Conservation (phyloP, 1,284 basidiomycete genomes). For the Heterobasidion occidentale region DNA sequence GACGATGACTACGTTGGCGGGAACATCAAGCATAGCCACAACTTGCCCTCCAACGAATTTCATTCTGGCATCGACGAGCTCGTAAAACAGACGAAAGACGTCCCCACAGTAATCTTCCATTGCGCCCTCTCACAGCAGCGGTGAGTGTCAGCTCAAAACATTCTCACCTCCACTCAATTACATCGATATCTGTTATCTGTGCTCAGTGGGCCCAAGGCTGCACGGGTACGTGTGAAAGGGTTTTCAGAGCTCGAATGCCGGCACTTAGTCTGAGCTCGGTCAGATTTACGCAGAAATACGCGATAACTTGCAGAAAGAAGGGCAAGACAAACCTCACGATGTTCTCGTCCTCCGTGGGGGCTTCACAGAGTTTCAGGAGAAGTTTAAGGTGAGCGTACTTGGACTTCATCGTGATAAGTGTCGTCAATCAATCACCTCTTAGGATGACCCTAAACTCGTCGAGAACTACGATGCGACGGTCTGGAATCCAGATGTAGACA, state of each 20-base stretch:
- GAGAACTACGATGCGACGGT: slow-evolving; percentile 66
- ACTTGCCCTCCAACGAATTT: slow-evolving; percentile 57
- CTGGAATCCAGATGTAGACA: slow-evolving; percentile 28
- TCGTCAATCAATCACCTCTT: neutral
- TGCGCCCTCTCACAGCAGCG: slow-evolving; percentile 68
- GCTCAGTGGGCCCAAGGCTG: slow-evolving; percentile 65
- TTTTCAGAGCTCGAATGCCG: neutral
- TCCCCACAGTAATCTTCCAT: slow-evolving; percentile 65
- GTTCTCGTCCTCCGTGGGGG: slow-evolving; percentile 63
- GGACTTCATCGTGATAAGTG: neutral
- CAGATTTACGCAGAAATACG: slow-evolving; percentile 65
- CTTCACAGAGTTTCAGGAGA: slow-evolving; percentile 60
- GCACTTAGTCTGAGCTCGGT: neutral
- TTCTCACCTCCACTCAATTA: neutral
- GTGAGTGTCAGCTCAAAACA: slow-evolving; percentile 29
- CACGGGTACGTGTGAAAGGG: slow-evolving; percentile 37
- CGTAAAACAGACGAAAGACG: slow-evolving; percentile 49
- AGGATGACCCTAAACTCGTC: slow-evolving; percentile 63
- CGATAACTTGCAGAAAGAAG: slow-evolving; percentile 25
- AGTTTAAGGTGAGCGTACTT: slow-evolving; percentile 46
- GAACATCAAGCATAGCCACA: slow-evolving; percentile 58
- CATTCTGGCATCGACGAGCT: slow-evolving; percentile 46
- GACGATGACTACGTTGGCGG: slow-evolving; percentile 72
- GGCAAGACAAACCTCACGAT: slow-evolving; percentile 37
- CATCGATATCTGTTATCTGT: slow-evolving; percentile 2